Percentiles rank a stretch among this genome's conserved stretches.
Conservation (phyloP, 2,329 filamentous ascomycete genomes). For the Trichophyton simii region DNA sequence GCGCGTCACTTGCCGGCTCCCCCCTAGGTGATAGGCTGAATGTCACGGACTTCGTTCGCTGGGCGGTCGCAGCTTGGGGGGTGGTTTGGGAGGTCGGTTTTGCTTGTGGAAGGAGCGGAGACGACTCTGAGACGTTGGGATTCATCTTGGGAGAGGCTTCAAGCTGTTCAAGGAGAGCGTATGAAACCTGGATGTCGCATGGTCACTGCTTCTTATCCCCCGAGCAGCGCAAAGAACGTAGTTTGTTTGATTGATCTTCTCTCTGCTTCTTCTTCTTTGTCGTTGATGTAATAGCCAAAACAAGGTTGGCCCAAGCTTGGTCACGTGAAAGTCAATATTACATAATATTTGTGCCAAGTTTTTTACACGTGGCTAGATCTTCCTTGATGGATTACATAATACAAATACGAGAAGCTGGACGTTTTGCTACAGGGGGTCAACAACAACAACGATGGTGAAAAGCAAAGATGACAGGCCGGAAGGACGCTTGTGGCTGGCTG, state of each 20-base stretch:
- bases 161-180: neutral
- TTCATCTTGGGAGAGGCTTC: neutral
- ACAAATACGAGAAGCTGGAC: too few species aligned
- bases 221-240: neutral
- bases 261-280: neutral
- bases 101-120: constrained; percentile 8
- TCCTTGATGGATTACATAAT: too few species aligned
- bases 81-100: constrained; percentile 17
- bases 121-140: constrained; percentile 9
- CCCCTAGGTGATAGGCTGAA: constrained; percentile 38
- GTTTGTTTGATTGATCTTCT: neutral
- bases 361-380: too few species aligned
- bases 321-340: too few species aligned
- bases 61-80: constrained; percentile 26
- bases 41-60: constrained; percentile 33
- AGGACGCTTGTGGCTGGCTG: too few species aligned
- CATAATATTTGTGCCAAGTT: too few species aligned
- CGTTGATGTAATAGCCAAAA: neutral
- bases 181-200: neutral
- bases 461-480: too few species aligned
- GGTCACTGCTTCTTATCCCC: neutral
- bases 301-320: too few species aligned
- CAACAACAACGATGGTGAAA: too few species aligned
- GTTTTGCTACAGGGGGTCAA: too few species aligned
- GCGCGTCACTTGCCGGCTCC: constrained; percentile 31